phyloP scores from a whole-genome alignment of 352 stramenopile species.

The Pseudoperonospora humuli region DNA sequence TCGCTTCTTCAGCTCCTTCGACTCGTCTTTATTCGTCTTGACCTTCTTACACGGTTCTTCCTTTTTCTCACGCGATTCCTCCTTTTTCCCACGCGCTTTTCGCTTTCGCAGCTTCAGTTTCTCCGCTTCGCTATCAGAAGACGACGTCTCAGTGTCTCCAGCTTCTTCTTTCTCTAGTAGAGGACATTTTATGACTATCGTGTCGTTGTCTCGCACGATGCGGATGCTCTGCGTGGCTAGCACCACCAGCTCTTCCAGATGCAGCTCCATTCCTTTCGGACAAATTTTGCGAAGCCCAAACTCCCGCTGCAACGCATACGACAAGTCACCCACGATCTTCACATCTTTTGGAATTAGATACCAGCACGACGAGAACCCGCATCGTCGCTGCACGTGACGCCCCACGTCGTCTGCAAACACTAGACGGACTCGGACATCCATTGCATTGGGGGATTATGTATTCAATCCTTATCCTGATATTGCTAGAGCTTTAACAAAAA shows the following conservation, averaged over 20 bases:
- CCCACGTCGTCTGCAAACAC: conserved; percentile 50
- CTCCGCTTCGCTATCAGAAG: conserved; percentile 7
- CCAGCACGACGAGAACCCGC: conserved; percentile 59
- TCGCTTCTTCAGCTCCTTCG: conserved; percentile 1
- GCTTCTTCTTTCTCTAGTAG: not conserved
- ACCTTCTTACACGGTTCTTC: conserved; percentile 6
- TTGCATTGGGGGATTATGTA: no score
- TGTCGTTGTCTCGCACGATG: conserved; percentile 59
- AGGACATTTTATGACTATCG: conserved; percentile 41
- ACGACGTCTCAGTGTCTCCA: conserved; percentile 1
- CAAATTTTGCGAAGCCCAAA: conserved; percentile 45
- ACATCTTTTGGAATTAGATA: conserved; percentile 43
- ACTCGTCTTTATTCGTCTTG: conserved; percentile 1
- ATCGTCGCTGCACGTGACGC: conserved; percentile 31
- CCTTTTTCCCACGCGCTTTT: conserved; percentile 3
- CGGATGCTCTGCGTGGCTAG: conserved; percentile 46
- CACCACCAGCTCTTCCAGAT: conserved; percentile 51
- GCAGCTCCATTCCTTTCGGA: conserved; percentile 42
- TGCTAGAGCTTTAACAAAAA: not conserved
- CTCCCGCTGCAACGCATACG: conserved; percentile 42
- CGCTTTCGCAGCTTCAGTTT: conserved; percentile 8
- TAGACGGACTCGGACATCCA: conserved; percentile 26
- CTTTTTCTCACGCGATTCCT: no score
- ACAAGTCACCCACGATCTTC: conserved; percentile 53
- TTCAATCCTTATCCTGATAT: not conserved